Conservation (phyloP, 1,284 basidiomycete genomes). For the Puccinia brachypodii region DNA sequence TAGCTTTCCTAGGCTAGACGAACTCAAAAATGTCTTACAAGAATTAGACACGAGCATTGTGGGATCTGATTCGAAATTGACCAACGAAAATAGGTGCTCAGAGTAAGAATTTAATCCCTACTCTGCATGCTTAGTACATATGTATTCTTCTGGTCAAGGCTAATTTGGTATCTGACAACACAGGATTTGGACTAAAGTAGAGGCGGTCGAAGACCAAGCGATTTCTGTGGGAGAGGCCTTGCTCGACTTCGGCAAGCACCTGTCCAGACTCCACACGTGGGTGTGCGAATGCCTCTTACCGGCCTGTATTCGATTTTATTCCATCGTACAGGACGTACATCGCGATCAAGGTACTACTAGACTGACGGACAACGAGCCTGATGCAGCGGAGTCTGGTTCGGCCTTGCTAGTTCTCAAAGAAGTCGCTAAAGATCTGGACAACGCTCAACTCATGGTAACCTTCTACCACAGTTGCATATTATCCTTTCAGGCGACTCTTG, state of each 20-base stretch:
- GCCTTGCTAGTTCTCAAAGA: not conserved
- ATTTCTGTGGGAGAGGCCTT: not conserved
- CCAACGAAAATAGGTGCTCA: not conserved
- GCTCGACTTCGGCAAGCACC: not conserved
- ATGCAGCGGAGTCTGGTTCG: not conserved
- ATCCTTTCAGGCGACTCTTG: not conserved
- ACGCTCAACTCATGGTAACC: not conserved
- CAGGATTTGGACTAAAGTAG: not conserved
- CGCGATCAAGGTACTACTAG: not conserved
- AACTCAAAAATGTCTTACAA: not conserved
- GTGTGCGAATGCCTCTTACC: not conserved
- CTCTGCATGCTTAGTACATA: not conserved
- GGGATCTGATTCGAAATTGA: not conserved
- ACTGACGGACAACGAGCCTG: not conserved
- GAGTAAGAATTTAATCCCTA: not conserved
- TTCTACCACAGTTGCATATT: slow-evolving; percentile 12
- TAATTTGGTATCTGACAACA: not conserved
- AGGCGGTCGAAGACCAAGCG: not conserved
- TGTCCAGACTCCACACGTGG: not conserved
- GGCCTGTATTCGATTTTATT: not conserved
- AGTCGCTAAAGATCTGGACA: not conserved
- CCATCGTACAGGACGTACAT: not conserved
- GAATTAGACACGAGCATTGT: not conserved
- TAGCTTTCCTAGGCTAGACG: not conserved
- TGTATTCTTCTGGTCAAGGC: not conserved